Base-by-base conservation (phyloP, 352 stramenopile genomes). In the Pythium rishiriense region DNA sequence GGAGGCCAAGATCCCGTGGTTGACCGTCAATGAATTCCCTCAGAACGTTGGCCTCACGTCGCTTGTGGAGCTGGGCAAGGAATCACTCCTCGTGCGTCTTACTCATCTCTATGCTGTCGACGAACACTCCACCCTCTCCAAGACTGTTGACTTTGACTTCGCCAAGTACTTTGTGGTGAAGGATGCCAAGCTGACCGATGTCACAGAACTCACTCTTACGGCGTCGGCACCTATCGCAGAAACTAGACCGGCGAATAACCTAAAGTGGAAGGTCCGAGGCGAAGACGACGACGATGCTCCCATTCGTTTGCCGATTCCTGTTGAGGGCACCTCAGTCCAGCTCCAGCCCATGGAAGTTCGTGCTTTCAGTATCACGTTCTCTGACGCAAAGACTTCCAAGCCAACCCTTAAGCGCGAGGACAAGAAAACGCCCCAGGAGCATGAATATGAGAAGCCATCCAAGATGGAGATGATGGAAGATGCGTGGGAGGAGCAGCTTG, bases 11-110 rank as follows among this genome's bases (percentile, higher is more conserved):
- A 39, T 90, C 7, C 81, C 81, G 31, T 93, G 80, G 82, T 49
- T 93, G 19, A 79, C 63, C 11, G 54, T 90, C 8, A 68, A 58
- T n/a, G 73, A 86, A 21, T 90, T 99, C 42, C 94, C 94, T 37
- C 47, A 69, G 10, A 98, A 98, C 65, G 81, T 99, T 4, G 92
- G 97, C 59, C 53, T 99, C 21, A 94, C 98, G 41, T 98, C 96
- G 22, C 79, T 98, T 21, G 70, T 85, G 50, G 69, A 90, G 58
- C 73, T 97, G 37, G 74, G 74, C n/a, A 87, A 89, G 29, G 62
- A 88, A 37, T 91, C 78, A 46, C 42, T 95, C 62, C 74, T 99
- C 65, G 66, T 99, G 28, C 94, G 97, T 57, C 68, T 99, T 49
- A 93, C 88, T 42, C 96, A 99, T 79, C 84, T 98, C 68, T 99